Conservation (phyloP, 2,329 filamentous ascomycete genomes). For the Zopfia rhizophila region DNA sequence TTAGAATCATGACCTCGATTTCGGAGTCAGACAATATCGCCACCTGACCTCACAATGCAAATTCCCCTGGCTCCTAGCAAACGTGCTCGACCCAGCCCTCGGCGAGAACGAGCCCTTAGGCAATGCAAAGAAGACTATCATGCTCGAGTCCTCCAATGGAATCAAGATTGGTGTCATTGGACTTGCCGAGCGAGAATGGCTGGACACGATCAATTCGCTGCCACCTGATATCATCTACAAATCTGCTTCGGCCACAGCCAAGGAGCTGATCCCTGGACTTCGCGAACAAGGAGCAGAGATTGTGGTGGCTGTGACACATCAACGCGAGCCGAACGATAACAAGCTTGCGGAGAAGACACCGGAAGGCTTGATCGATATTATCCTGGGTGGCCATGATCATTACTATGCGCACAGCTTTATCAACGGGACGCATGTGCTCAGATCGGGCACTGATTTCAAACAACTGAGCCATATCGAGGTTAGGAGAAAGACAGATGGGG, state of each 20-base stretch:
- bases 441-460: constrained; percentile 91
- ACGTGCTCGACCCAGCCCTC: constrained; percentile 84
- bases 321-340: constrained; percentile 88
- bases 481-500: constrained; percentile 64
- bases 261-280: constrained; percentile 77
- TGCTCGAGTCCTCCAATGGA: constrained; percentile 83
- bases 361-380: constrained; percentile 80
- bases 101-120: constrained; percentile 80
- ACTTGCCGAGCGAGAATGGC: constrained; percentile 86
- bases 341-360: constrained; percentile 80
- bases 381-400: constrained; percentile 90
- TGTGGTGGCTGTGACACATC: constrained; percentile 83
- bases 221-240: constrained; percentile 85
- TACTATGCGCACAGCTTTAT: constrained; percentile 82
- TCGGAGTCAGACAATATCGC: constrained; percentile 83
- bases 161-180: constrained; percentile 88
- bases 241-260: constrained; percentile 79
- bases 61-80: constrained; percentile 91
- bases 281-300: constrained; percentile 83
- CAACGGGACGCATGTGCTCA: constrained; percentile 83
- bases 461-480: constrained; percentile 89
- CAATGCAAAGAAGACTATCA: constrained; percentile 77
- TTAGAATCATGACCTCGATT: constrained; percentile 92
- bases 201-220: constrained; percentile 87
- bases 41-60: constrained; percentile 77